phyloP scores from a whole-genome alignment of 192 early-diverging fungal species.

The Coemansia sp. region DNA sequence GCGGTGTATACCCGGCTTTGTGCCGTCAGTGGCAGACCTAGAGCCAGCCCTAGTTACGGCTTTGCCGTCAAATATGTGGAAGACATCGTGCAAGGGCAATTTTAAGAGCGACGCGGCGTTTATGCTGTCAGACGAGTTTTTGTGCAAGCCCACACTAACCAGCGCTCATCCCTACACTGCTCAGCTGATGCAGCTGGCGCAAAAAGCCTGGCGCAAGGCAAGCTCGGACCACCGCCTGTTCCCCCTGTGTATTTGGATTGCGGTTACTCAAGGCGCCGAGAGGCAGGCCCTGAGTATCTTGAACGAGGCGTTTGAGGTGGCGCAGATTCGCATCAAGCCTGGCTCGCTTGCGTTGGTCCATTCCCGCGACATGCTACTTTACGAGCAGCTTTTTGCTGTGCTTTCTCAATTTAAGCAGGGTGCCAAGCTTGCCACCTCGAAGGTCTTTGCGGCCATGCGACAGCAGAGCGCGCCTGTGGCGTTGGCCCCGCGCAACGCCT shows the following conservation, averaged over 20 bases:
- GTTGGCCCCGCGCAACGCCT: conserved; percentile 12
- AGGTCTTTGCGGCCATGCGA: conserved; percentile 7
- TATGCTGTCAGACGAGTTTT: conserved; percentile 20
- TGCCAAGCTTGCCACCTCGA: conserved; percentile 5
- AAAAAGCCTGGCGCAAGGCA: neutral
- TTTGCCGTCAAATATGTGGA: conserved; percentile 19
- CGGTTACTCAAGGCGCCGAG: conserved; percentile 7
- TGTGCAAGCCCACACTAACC: neutral
- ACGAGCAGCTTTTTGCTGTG: conserved; percentile 7
- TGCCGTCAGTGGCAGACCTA: conserved; percentile 12
- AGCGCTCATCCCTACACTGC: neutral
- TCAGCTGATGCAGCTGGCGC: neutral
- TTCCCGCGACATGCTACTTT: conserved; percentile 8
- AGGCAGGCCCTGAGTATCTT: neutral
- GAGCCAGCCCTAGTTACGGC: conserved; percentile 22
- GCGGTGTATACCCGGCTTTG: conserved; percentile 8
- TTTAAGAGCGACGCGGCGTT: conserved; percentile 32
- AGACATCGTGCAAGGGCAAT: conserved; percentile 5
- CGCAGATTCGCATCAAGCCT: conserved; percentile 9
- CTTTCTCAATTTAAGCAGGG: conserved; percentile 13
- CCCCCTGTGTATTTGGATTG: conserved; percentile 22
- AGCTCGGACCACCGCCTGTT: conserved; percentile 20
- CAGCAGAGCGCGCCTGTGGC: neutral
- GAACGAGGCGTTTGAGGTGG: neutral
- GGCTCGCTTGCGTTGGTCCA: conserved; percentile 20